Evolutionary conservation across 2,329 filamentous ascomycete species (phyloP), one percentile per base, ranked within the genome.

Genomic region (Chlorencoelia australis): DNA sequence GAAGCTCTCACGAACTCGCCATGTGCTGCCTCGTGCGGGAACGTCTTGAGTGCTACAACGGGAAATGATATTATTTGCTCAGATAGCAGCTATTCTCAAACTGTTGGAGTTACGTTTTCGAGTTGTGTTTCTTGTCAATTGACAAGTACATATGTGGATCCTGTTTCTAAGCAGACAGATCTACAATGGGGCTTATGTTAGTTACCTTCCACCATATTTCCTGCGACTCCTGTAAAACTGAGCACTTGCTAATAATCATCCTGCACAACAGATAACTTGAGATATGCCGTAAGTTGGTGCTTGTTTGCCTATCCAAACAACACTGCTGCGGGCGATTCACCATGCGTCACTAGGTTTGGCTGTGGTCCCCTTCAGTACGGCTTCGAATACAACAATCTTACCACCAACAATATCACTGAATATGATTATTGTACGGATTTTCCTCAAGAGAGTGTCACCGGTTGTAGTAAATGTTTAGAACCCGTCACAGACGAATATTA

Each of bases 341-440:
- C 52, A 25, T 56, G 75, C 45, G 56, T 66, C 9, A 78, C 70
- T 27, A 62, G 58, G 73, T 76, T 24, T 13, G 69, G 72, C 3
- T 79, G 75, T 45, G 68, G 56, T 1, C 61, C 62, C 0, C 60
- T 77, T 3, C 35, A 61, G 40, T 45, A 58, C 0, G 66, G 68
- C 2, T 55, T 78, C 18, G 50, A 61, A 15, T 74, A 62, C 42
- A 59, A 66, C 11, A 69, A 72, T 35, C 53, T 77, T 8, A 64
- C 68, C 0, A 54, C 63, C 1, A 55, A 62, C 10, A 56, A 58
- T 16, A 61, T 59, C 1, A 49, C 61, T 7, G 37, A 39, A 25
- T 77, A 69, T 42, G 68, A 67, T 19, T 79, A 73, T 50, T 80
- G 75, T 50, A 53, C 62, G 13, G 18, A 45, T 0, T 74, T 73